Conservation (phyloP, 1,284 basidiomycete species). For the Leccinum huronense region DNA sequence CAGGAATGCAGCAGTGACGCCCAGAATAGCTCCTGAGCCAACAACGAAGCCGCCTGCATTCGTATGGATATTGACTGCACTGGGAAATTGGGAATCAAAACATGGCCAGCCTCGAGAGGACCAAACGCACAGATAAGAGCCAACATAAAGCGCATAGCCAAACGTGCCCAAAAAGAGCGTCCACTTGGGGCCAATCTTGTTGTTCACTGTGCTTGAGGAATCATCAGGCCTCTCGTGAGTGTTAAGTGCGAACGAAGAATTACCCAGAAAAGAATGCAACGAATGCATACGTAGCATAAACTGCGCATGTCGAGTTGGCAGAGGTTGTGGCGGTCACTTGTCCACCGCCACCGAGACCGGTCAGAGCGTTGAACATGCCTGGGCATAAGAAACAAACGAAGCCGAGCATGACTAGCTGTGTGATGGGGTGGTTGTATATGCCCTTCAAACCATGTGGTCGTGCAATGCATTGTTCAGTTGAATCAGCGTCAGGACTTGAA, state of each 20-base stretch:
- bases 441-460: slow-evolving; percentile 28
- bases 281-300: slow-evolving; percentile 46
- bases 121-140: slow-evolving; percentile 41
- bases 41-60: slow-evolving; percentile 48
- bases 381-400: slow-evolving; percentile 43
- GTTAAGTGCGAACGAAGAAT: not conserved
- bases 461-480: slow-evolving; percentile 10
- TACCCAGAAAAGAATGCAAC: slow-evolving; percentile 47
- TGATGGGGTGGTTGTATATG: slow-evolving; percentile 35
- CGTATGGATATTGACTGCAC: slow-evolving; percentile 44
- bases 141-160: slow-evolving; percentile 55
- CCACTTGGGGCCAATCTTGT: slow-evolving; percentile 51
- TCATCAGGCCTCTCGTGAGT: not conserved
- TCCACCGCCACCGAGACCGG: slow-evolving; percentile 41
- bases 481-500: slow-evolving; percentile 1
- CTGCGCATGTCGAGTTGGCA: slow-evolving; percentile 40
- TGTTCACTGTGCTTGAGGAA: slow-evolving; percentile 45
- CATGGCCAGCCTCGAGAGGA: too few relatives aligned
- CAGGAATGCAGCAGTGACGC: slow-evolving; percentile 61
- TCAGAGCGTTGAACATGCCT: slow-evolving; percentile 36
- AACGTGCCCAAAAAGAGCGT: slow-evolving; percentile 54
- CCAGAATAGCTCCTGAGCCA: slow-evolving; percentile 57
- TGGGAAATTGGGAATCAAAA: slow-evolving; percentile 14
- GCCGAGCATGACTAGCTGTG: slow-evolving; percentile 37
- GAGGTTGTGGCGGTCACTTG: slow-evolving; percentile 34